Base-by-base conservation (phyloP, 768 basidiomycete species). In the Trametes cinnabarina region DNA sequence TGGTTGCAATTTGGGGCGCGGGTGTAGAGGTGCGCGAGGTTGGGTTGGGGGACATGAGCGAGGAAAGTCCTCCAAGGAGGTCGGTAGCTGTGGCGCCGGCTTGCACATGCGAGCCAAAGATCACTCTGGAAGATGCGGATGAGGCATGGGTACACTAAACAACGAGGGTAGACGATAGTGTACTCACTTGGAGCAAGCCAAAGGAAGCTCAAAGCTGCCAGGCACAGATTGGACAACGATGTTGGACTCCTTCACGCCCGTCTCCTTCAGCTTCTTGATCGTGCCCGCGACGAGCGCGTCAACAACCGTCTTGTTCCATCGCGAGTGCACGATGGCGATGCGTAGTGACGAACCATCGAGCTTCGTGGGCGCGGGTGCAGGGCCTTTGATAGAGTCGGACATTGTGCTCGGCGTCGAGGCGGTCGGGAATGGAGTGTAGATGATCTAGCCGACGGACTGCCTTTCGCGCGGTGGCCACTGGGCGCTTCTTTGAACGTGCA, bases 221-320 rank as follows among this genome's bases (percentile, higher is more conserved):
- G 96, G 94, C 1, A 99, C 94, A 34, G 87, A 88, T 76, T 95
- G 88, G 42, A 95, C 76, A 49, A 94, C 81, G 67, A 99, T 98
- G 67, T 98, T 95, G 69, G 80, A 79, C 49, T 92, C 84, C 76
- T 90, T 90, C 62, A 98, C 96, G 23, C 96, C 96, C 32, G 81
- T 77, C 66, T 85, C 85, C 74, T 86, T 88, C 64, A 99, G 82
- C 69, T 92, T 94, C 20, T 77, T 74, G 52, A 92, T 73, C 3
- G 89, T 84, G 35, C 97, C 97, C 1, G 81, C 74, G 56, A 99
- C 77, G 48, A 99, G 83, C 11, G 92, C 84, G 12, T 91, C 87
- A 67, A 98, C 90, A 68, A 99, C 86, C 19, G 76, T 68, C 64
- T 84, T 86, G 77, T 99, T 99, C 97, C 97, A 99, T 75, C 94